Evolutionary conservation across 2,329 filamentous ascomycete genomes (phyloP), one percentile per base, ranked within the genome.

Genomic region (Endocalyx cinctus): DNA sequence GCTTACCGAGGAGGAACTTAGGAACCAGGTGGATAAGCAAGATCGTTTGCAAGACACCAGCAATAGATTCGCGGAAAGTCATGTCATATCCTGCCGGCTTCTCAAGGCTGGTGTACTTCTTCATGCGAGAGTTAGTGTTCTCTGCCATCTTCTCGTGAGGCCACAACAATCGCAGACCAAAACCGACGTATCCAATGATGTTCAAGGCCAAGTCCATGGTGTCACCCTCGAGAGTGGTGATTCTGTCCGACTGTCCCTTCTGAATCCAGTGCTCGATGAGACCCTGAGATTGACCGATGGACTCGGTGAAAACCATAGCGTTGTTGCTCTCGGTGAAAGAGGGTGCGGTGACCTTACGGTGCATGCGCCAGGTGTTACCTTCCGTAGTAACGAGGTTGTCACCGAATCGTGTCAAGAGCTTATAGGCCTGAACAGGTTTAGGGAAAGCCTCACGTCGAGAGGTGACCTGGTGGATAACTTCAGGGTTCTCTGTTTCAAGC

Each of bases 251-350:
- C 20, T 17, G 11, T 48, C 59, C 41, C 54, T 44, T 6, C 57
- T 58, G 27, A 6, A 71, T 55, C 78, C 80, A 85, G 30, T 68
- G 66, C 17, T 59, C 54, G 16, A 84, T 48, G 77, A 86, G 73
- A 13, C 70, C 69, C 41, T 73, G 64, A 1, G 82, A 74, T 59
- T 89, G 84, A 35, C 67, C 44, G 15, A 82, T 63, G 2, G 73
- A 68, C 51, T 84, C 79, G 10, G 60, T 62, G 58, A 80, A 86
- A 2, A 84, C 78, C 14, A 84, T 57, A 10, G 71, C 68, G 36
- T 85, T 80, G 55, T 87, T 90, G 59, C 74, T 79, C 62, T 90
- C 85, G 38, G 82, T 86, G 57, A 90, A 89, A 5, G 77, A 77
- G 1, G 83, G 76, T 15, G 79, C 74, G 1, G 79, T 82, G 27